These are phyloP conservation scores for Iris pallida DNA, from an alignment of 116 monocot genomes.

Conservation along the genomic window DNA sequence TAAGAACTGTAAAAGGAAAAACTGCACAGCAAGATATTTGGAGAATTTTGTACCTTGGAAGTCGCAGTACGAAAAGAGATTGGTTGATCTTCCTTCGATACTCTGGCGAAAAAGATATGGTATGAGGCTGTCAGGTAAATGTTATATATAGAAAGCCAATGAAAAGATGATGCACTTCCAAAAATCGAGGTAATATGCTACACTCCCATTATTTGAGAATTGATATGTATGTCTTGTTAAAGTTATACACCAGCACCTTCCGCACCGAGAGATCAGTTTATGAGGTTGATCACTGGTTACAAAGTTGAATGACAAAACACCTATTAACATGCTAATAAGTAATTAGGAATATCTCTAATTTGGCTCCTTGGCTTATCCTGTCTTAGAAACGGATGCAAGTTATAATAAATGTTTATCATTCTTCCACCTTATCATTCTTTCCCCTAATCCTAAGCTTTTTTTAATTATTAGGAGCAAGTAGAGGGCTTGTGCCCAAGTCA, in stretches of 20 bases:
- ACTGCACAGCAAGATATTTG: neutral
- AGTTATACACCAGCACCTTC: neutral
- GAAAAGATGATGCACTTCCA: neutral
- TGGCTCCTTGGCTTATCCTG: neutral
- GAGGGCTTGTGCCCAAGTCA: neutral
- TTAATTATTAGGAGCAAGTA: neutral
- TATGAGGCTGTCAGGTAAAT: neutral
- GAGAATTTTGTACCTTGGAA: constrained; percentile 61
- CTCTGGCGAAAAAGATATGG: constrained; percentile 27
- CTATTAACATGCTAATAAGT: neutral
- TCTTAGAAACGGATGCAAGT: neutral
- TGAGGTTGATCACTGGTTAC: neutral
- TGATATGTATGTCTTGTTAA: neutral
- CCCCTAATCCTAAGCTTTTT: neutral
- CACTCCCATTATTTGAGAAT: neutral
- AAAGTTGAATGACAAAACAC: neutral
- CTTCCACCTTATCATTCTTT: neutral
- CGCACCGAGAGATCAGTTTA: neutral
- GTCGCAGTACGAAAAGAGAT: constrained; percentile 84
- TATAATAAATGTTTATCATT: neutral
- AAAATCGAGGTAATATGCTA: neutral
- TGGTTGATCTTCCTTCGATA: constrained; percentile 65
- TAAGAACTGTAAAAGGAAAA: neutral
- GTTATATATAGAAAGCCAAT: neutral
- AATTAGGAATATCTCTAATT: neutral